Percentiles rank a stretch among this genome's conserved stretches.
phyloP scores from a whole-genome alignment of 2,329 filamentous ascomycete species.

The Aspergillus cejpii region DNA sequence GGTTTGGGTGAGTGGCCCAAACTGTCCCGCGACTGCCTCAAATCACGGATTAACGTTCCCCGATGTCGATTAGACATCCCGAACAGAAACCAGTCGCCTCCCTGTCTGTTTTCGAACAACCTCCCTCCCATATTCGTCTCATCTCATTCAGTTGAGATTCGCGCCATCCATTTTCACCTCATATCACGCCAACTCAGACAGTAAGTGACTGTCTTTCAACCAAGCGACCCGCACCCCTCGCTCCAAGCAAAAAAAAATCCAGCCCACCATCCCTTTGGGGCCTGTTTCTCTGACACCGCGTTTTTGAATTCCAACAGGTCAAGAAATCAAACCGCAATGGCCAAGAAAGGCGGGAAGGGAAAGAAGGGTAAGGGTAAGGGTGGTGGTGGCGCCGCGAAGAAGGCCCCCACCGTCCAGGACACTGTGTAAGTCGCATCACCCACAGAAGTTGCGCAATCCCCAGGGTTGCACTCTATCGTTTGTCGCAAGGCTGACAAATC shows the following conservation, averaged over 20 bases:
- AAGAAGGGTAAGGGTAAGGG: conserved; percentile 27
- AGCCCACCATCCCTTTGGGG: conserved; percentile 11
- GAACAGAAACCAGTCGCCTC: conserved; percentile 18
- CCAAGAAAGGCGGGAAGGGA: conserved; percentile 32
- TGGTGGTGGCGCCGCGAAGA: conserved; percentile 22
- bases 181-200: conserved; percentile 1
- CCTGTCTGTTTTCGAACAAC: conserved; percentile 8
- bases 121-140: conserved; percentile 1
- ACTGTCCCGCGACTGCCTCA: conserved; percentile 6
- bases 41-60: conserved; percentile 21
- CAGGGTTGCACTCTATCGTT: not conserved
- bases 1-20: not conserved
- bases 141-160: not conserved
- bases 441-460: conserved; percentile 2
- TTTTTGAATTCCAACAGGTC: not conserved
- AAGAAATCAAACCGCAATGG: conserved; percentile 20
- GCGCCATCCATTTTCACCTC: conserved; percentile 3
- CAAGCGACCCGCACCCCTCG: conserved; percentile 1
- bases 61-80: conserved; percentile 17
- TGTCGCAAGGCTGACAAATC: conserved; percentile 6
- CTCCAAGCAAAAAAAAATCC: not conserved
- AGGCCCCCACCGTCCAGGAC: conserved; percentile 25
- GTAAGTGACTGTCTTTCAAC: conserved; percentile 9
- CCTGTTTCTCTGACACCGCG: conserved; percentile 5
- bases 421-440: conserved; percentile 27